phyloP scores from a whole-genome alignment of 164 flowering plant genomes.

The Malania oleifera region DNA sequence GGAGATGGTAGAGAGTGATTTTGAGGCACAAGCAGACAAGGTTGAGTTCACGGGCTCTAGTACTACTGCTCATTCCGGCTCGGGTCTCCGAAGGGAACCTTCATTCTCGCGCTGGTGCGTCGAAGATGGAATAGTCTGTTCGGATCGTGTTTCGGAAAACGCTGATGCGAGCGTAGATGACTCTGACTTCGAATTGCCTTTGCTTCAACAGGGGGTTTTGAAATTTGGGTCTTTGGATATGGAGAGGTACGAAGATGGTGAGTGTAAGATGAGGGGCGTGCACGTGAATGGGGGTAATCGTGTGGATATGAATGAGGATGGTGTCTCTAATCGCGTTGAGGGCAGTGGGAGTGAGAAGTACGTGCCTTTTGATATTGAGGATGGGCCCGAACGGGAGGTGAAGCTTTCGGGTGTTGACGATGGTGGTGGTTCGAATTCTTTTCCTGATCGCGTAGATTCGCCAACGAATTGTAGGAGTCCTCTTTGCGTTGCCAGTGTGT shows the following conservation, averaged over 20 bases:
- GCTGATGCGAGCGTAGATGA: slow-evolving; percentile 29
- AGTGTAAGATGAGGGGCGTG: slow-evolving; percentile 27
- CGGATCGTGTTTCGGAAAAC: slow-evolving; percentile 15
- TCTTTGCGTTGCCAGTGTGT: slow-evolving; percentile 45
- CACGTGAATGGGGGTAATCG: slow-evolving; percentile 32
- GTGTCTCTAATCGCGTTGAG: slow-evolving; percentile 17
- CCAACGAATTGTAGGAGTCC: slow-evolving; percentile 19
- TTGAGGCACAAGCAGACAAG: slow-evolving; percentile 17
- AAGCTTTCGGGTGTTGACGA: slow-evolving; percentile 14
- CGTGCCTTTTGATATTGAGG: slow-evolving; percentile 64
- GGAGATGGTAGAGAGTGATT: slow-evolving; percentile 48
- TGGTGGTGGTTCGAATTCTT: slow-evolving; percentile 17
- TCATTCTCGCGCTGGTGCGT: slow-evolving; percentile 64
- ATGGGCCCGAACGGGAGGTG: slow-evolving; percentile 23
- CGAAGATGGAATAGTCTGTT: slow-evolving; percentile 31
- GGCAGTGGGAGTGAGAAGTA: slow-evolving; percentile 34
- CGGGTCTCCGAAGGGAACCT: slow-evolving; percentile 38
- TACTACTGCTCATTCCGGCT: slow-evolving; percentile 10
- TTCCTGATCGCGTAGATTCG: slow-evolving; percentile 11
- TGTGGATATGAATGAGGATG: slow-evolving; percentile 14
- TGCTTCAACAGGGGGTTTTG: slow-evolving; percentile 20
- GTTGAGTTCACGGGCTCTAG: slow-evolving; percentile 13
- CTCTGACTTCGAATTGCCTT: slow-evolving; percentile 50
- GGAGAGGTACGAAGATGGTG: slow-evolving; percentile 18
- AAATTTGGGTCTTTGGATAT: slow-evolving; percentile 20